These are phyloP conservation scores for Clathrospora elynae DNA, from an alignment of 2,329 filamentous ascomycete genomes.

Conservation along the genomic window DNA sequence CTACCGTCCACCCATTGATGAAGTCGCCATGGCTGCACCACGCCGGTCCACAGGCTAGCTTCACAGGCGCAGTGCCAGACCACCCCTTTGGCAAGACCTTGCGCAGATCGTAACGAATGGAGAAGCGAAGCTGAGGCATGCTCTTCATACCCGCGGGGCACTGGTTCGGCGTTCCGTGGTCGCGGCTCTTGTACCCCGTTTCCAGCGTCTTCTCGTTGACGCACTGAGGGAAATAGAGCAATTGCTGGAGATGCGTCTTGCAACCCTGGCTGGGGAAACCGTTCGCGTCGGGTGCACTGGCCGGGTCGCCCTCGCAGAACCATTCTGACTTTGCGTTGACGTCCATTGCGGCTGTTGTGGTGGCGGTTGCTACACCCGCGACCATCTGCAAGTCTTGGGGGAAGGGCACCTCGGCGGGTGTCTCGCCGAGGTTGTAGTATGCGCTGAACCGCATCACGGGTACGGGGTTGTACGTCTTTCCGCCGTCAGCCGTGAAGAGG, in stretches of 20 bases:
- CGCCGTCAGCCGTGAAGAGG: conserved; percentile 45
- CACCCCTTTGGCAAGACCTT: conserved; percentile 53
- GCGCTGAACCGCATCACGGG: conserved; percentile 51
- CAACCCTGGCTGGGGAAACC: conserved; percentile 48
- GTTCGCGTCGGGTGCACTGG: conserved; percentile 25
- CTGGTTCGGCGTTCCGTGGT: conserved; percentile 38
- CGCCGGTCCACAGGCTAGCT: conserved; percentile 50
- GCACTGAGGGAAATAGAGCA: conserved; percentile 55
- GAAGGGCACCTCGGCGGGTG: conserved; percentile 53
- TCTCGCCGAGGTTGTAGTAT: conserved; percentile 53
- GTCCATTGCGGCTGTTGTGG: conserved; percentile 24
- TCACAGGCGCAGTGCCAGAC: conserved; percentile 52
- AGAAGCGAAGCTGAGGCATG: conserved; percentile 57
- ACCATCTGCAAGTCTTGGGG: conserved; percentile 53
- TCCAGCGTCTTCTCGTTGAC: conserved; percentile 47
- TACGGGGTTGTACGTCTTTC: conserved; percentile 42
- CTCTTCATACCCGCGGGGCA: conserved; percentile 54
- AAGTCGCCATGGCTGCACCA: conserved; percentile 57
- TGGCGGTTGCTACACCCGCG: conserved; percentile 50
- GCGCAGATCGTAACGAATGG: conserved; percentile 55
- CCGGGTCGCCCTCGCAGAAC: conserved; percentile 36
- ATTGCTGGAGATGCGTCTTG: conserved; percentile 52
- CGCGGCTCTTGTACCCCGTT: conserved; percentile 43
- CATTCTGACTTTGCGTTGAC: conserved; percentile 32
- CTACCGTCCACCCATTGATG: conserved; percentile 55